Conservation (phyloP, 2,329 filamentous ascomycete genomes). For the Cercospora janseana region DNA sequence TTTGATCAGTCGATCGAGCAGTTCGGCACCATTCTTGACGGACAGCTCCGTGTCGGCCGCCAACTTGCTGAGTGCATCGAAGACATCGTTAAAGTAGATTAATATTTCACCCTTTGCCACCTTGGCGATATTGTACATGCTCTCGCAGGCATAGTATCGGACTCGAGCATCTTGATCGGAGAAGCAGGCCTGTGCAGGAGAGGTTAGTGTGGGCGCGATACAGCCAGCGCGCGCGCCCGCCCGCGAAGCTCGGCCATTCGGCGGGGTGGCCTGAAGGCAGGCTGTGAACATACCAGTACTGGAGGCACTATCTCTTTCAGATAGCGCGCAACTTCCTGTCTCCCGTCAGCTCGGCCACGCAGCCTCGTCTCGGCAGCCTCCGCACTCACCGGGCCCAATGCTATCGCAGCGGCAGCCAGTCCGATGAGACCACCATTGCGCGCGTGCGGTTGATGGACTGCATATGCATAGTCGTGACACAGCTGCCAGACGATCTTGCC, state of each 20-base stretch:
- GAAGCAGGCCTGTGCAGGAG: conserved; percentile 69
- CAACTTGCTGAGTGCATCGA: conserved; percentile 94
- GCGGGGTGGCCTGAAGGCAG: no score
- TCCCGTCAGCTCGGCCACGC: not conserved
- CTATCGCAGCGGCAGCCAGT: conserved; percentile 91
- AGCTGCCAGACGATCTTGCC: conserved; percentile 90
- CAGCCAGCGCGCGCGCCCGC: no score
- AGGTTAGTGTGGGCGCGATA: not conserved
- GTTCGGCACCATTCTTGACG: conserved; percentile 95
- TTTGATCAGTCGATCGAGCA: conserved; percentile 90
- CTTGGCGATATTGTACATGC: conserved; percentile 99
- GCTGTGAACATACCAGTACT: conserved; percentile 56
- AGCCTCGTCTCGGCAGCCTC: not conserved
- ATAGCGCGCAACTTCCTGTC: conserved; percentile 84
- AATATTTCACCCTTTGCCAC: conserved; percentile 97
- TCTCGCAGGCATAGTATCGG: conserved; percentile 97
- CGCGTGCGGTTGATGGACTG: conserved; percentile 93
- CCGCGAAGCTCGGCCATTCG: no score
- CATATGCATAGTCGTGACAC: conserved; percentile 96
- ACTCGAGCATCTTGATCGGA: conserved; percentile 96
- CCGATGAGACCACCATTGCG: conserved; percentile 95
- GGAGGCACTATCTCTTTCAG: conserved; percentile 92
- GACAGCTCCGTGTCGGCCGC: conserved; percentile 94
- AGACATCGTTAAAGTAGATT: conserved; percentile 97
- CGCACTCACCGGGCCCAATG: conserved; percentile 80